Evolutionary conservation across 306 rosid species (phyloP).

Genomic region (Glycine tomentella): DNA sequence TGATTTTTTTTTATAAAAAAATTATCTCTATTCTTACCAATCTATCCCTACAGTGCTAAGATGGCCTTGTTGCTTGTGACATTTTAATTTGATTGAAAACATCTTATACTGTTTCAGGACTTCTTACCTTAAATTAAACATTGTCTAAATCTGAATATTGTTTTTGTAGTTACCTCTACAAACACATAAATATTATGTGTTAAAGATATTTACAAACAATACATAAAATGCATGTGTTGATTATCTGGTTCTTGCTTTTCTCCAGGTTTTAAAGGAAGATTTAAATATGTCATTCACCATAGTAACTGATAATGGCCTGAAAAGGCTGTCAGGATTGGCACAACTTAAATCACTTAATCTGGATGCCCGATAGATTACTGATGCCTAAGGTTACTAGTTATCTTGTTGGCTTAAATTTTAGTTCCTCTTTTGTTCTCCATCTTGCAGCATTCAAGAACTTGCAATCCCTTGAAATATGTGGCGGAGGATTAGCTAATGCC

Average conservation of each 20-base stretch:
- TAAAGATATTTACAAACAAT: constrained; percentile 13
- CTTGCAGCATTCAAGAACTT: too few relatives aligned
- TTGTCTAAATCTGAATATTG: too few relatives aligned
- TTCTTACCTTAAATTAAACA: too few relatives aligned
- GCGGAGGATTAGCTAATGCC: too few relatives aligned
- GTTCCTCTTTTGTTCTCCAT: constrained; percentile 29
- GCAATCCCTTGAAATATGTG: too few relatives aligned
- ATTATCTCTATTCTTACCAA: background rate
- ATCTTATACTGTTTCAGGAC: too few relatives aligned
- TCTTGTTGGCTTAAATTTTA: constrained; percentile 30
- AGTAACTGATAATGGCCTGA: too few relatives aligned
- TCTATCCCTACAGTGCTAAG: background rate
- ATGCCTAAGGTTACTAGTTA: background rate
- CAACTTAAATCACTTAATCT: too few relatives aligned
- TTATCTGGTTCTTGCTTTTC: constrained; percentile 38
- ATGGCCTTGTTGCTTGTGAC: background rate
- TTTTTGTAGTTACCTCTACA: too few relatives aligned
- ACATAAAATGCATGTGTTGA: constrained; percentile 27
- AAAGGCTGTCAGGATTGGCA: too few relatives aligned
- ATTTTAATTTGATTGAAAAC: constrained; percentile 27
- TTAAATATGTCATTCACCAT: constrained; percentile 84
- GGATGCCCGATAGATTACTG: too few relatives aligned
- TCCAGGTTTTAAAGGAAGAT: constrained; percentile 81
- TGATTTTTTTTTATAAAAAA: background rate
- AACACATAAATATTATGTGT: background rate